phyloP scores from a whole-genome alignment of 225 moss, liverwort and hornwort species.

The Pseudisothecium myosuroides region DNA sequence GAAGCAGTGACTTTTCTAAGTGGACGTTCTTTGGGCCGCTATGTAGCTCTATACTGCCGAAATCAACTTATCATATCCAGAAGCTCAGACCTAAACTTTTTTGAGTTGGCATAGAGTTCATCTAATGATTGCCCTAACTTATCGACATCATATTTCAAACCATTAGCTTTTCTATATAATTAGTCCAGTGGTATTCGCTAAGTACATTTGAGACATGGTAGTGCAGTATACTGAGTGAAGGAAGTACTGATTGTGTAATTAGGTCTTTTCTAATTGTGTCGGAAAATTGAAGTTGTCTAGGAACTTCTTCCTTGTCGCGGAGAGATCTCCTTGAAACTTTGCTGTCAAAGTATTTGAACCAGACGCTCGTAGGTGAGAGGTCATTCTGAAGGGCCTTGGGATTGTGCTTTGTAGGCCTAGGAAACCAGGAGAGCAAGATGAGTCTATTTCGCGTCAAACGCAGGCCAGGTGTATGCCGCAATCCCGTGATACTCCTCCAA shows the following conservation, averaged over 20 bases:
- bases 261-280: neutral
- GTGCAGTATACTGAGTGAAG: neutral
- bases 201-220: neutral
- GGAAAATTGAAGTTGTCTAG: neutral
- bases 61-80: neutral
- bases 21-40: neutral
- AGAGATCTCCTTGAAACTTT: neutral
- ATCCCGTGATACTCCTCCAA: constrained; percentile 77
- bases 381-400: neutral
- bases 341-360: neutral
- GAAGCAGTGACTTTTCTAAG: neutral
- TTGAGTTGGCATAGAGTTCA: neutral
- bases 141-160: neutral
- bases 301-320: neutral
- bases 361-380: neutral
- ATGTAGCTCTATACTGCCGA: neutral
- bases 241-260: neutral
- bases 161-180: neutral
- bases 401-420: constrained; percentile 54
- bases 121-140: neutral
- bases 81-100: neutral
- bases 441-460: constrained; percentile 34
- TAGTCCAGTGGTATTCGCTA: neutral
- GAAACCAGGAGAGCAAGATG: constrained; percentile 45
- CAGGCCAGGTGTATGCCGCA: constrained; percentile 62